Evolutionary conservation across 768 basidiomycete genomes (phyloP), one percentile per base, ranked within the genome.

Genomic region (Porphyrellus cyaneotinctus): DNA sequence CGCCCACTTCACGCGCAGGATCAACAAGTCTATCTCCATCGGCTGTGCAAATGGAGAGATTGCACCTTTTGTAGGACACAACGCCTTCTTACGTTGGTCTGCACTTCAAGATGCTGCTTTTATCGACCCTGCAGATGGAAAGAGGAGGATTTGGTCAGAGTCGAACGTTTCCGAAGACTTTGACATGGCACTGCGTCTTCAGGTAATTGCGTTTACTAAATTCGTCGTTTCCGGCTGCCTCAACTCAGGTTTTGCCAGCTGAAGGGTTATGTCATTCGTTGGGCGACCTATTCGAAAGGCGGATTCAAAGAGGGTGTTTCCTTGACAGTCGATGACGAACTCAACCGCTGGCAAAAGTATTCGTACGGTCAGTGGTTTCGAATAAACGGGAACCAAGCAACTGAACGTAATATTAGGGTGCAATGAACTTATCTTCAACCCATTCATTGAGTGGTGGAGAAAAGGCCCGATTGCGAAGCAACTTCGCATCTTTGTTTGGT

Each of bases 291-390:
- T 65, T 87, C 85, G 1, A 78, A 87, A 8, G 87, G 91, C 36
- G 88, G 84, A 2, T 95, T 95, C 78, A 88, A 92, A 71, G 93
- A 97, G 63, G 93, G 93, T 57, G 92, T 97, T 18, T 90, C 88
- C 0, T 71, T 97, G 24, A 94, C 93, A 0, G 86, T 84, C 51
- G 91, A 93, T 50, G 92, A 97, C 59, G 93, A 97, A 67, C 72
- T 97, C 10, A 94, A 94, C 61, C 71, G 93, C 3, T 97, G 93
- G 93, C 90, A 94, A 62, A 95, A 94, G 67, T 91, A 90, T 57
- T 75, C 87, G 0, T 89, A 88, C 69, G 87, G 85, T 62, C 4
- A 65, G 59, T 57, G 73, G 9, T 28, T 28, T 30, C 75, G 41
- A 79, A 63, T 84, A 5, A 53, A 23, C 5, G 15, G 26, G 5